phyloP scores from a whole-genome alignment of 2,329 filamentous ascomycete species.

The Fusarium nematophilum region DNA sequence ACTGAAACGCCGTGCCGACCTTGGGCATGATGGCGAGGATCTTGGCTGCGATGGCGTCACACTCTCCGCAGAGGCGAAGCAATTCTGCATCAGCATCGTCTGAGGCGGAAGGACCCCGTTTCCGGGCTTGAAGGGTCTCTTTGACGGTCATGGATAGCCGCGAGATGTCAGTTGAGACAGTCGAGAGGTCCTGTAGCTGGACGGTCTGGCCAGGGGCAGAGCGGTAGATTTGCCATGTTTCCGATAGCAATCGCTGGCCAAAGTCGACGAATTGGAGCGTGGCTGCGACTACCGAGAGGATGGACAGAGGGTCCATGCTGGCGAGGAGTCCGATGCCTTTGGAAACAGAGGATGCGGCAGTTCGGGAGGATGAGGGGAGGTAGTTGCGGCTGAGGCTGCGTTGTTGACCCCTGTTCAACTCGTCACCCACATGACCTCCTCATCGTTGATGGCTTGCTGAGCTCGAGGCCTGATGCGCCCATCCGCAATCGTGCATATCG shows the following conservation, averaged over 20 bases:
- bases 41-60: neutral
- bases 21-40: neutral
- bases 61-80: neutral
- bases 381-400: no score
- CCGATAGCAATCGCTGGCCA: neutral
- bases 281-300: neutral
- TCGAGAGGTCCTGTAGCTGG: neutral
- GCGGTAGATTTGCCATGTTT: conserved; percentile 10
- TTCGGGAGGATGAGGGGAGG: no score
- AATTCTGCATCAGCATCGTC: neutral
- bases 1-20: neutral
- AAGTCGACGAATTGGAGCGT: conserved; percentile 15
- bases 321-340: no score
- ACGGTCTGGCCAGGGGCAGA: conserved; percentile 2
- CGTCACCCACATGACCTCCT: no score
- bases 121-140: no score
- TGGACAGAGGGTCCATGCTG: conserved; percentile 12
- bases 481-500: no score
- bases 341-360: no score
- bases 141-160: neutral
- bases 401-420: no score
- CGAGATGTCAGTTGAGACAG: conserved; percentile 1
- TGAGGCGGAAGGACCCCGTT: no score
- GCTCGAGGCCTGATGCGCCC: no score
- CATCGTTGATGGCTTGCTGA: no score